Conservation (phyloP, 2,329 filamentous ascomycete genomes). For the Ophiostoma pallidulum region DNA sequence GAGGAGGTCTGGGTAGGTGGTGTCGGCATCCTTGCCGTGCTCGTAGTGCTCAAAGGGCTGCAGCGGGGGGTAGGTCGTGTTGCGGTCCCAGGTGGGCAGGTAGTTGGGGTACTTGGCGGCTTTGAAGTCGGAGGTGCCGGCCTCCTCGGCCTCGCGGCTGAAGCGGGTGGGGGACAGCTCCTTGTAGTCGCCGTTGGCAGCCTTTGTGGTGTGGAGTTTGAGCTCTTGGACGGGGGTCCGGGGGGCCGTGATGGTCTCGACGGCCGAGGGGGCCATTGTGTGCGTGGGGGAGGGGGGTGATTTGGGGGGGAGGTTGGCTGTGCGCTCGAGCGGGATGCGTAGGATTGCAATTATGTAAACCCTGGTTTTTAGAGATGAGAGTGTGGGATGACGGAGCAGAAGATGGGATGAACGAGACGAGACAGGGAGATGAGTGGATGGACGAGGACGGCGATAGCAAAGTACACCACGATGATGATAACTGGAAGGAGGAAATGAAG, state of each 20-base stretch:
- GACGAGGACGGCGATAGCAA: no score
- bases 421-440: no score
- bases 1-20: slow-evolving; percentile 53
- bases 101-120: slow-evolving; percentile 48
- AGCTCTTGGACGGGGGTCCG: slow-evolving; percentile 13
- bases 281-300: slow-evolving; percentile 48
- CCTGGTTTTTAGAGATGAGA: no score
- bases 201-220: slow-evolving; percentile 30
- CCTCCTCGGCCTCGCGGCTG: slow-evolving; percentile 16
- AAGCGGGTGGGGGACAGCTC: slow-evolving; percentile 13
- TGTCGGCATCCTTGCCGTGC: slow-evolving; percentile 60
- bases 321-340: slow-evolving; percentile 31
- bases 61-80: slow-evolving; percentile 50
- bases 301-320: slow-evolving; percentile 53
- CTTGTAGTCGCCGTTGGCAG: slow-evolving; percentile 20
- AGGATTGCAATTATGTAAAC: no score
- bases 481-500: no score
- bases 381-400: no score
- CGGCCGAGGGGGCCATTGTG: slow-evolving; percentile 14
- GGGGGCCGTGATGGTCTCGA: slow-evolving; percentile 18
- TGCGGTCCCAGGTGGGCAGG: slow-evolving; percentile 52
- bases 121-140: slow-evolving; percentile 14
- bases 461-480: no score
- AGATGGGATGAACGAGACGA: no score
- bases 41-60: slow-evolving; percentile 58